phyloP scores from a whole-genome alignment of 495 filamentous ascomycete species.

The Staphylotrichum longicolle region DNA sequence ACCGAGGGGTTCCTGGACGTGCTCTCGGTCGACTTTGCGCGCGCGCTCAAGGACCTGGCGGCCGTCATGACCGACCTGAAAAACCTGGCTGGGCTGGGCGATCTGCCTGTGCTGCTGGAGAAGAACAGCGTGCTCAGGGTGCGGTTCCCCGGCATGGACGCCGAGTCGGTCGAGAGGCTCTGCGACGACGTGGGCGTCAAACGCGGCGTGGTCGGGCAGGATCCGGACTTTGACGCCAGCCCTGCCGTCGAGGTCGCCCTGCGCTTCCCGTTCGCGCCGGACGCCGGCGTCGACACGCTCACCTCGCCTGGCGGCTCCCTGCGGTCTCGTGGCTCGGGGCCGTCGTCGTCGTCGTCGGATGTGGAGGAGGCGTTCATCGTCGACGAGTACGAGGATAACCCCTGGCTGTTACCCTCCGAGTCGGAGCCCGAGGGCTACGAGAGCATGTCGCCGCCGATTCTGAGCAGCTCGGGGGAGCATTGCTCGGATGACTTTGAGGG shows the following conservation, averaged over 20 bases:
- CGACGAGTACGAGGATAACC: slow-evolving; percentile 43
- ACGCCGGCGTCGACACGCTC: slow-evolving; percentile 31
- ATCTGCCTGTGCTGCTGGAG: slow-evolving; percentile 75
- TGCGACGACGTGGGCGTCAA: slow-evolving; percentile 83
- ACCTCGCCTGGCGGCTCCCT: slow-evolving; percentile 55
- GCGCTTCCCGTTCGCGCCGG: slow-evolving; percentile 82
- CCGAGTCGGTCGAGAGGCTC: slow-evolving; percentile 73
- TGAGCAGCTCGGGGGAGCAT: slow-evolving; percentile 42
- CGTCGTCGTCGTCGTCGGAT: slow-evolving; percentile 38
- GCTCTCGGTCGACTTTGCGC: slow-evolving; percentile 84
- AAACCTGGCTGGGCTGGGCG: slow-evolving; percentile 69
- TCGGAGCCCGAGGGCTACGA: slow-evolving; percentile 48
- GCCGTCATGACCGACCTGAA: slow-evolving; percentile 78
- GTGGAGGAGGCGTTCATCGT: slow-evolving; percentile 44
- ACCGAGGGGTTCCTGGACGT: slow-evolving; percentile 76
- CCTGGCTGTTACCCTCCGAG: slow-evolving; percentile 41
- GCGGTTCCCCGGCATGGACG: slow-evolving; percentile 88
- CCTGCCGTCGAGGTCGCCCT: slow-evolving; percentile 70
- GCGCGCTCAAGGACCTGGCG: slow-evolving; percentile 78
- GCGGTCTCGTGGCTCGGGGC: slow-evolving; percentile 46
- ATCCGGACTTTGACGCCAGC: slow-evolving; percentile 64
- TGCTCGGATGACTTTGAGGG: slow-evolving; percentile 68
- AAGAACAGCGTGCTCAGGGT: slow-evolving; percentile 62
- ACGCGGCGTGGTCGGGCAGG: slow-evolving; percentile 74
- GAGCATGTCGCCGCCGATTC: slow-evolving; percentile 46